Percentiles rank a stretch among this genome's conserved stretches.
Conservation (phyloP, 2,329 filamentous ascomycete genomes). For the Xylariales sp. region DNA sequence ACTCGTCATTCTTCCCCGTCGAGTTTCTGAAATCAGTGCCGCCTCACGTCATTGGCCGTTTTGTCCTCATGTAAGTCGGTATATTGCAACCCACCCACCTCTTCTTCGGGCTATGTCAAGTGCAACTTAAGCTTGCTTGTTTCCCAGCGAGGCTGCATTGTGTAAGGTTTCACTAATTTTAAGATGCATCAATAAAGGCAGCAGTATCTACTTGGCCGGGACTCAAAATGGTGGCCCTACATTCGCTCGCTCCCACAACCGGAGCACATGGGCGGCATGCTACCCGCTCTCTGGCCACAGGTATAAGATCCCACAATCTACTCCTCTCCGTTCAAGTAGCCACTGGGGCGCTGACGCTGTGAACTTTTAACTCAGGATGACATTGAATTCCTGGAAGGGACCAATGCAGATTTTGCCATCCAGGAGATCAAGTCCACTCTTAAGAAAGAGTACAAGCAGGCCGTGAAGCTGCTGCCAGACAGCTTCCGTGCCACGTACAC, state of each 20-base stretch:
- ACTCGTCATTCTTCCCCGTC: constrained; percentile 35
- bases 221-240: constrained; percentile 67
- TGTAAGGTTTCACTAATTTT: too few species aligned
- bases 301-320: neutral
- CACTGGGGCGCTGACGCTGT: too few species aligned
- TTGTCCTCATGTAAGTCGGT: constrained; percentile 52
- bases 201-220: constrained; percentile 53
- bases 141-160: too few species aligned
- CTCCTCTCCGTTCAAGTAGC: too few species aligned
- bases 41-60: constrained; percentile 59
- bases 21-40: constrained; percentile 45
- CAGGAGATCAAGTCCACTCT: constrained; percentile 40
- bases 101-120: too few species aligned
- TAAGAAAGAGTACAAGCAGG: constrained; percentile 40
- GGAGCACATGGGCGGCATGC: constrained; percentile 43
- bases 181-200: too few species aligned
- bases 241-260: constrained; percentile 62
- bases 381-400: constrained; percentile 41
- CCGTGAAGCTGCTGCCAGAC: constrained; percentile 31
- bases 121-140: too few species aligned
- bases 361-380: too few species aligned
- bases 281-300: constrained; percentile 61
- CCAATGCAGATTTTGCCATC: constrained; percentile 24
- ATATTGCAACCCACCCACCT: too few species aligned
- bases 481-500: constrained; percentile 33